Conservation (phyloP, 2,329 filamentous ascomycete species). For the Colletotrichum spaethianum region DNA sequence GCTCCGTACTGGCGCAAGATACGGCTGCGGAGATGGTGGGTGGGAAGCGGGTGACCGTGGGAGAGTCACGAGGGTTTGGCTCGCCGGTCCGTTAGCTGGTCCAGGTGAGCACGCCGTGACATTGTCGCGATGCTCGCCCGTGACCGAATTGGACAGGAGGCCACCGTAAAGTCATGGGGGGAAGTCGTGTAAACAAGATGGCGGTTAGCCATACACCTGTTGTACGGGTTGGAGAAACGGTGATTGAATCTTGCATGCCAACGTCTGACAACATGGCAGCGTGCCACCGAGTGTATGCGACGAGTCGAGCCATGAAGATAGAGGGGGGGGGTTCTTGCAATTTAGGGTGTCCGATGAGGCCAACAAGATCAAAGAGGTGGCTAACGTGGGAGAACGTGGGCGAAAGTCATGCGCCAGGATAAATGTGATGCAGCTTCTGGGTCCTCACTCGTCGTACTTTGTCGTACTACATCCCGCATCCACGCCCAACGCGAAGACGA, state of each 20-base stretch:
- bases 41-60: slow-evolving; percentile 11
- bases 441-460: slow-evolving; percentile 5
- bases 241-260: background rate
- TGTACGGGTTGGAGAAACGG: background rate
- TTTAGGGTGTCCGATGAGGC: background rate
- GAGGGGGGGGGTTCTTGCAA: background rate
- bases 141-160: slow-evolving; percentile 23
- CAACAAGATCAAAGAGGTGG: background rate
- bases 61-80: slow-evolving; percentile 31
- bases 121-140: slow-evolving; percentile 28
- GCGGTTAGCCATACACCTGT: background rate
- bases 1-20: slow-evolving; percentile 21
- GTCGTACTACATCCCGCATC: slow-evolving; percentile 16
- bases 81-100: slow-evolving; percentile 27
- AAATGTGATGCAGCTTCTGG: background rate
- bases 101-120: slow-evolving; percentile 27
- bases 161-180: slow-evolving; percentile 4
- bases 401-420: background rate
- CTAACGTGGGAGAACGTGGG: background rate
- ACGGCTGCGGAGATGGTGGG: slow-evolving; percentile 16
- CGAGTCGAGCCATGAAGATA: background rate
- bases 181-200: background rate
- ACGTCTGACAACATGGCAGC: background rate
- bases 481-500: slow-evolving; percentile 27
- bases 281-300: background rate